phyloP scores from a whole-genome alignment of 1,139 yeast genomes.

The Hemisphaericaspora lyxosophila region DNA sequence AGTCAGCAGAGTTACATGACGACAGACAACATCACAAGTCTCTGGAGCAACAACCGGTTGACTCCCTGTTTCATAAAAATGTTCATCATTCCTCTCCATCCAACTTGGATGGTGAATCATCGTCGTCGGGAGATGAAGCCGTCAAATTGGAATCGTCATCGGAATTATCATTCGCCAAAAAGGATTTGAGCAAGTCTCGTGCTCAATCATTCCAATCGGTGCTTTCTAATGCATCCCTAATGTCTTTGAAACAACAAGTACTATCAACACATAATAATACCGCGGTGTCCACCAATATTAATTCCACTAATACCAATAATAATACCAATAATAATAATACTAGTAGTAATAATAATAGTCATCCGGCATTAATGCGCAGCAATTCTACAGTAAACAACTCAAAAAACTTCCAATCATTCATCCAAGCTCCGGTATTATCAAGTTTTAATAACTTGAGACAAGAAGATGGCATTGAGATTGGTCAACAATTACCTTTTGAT shows the following conservation, averaged over 20 bases:
- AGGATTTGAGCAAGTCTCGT: conserved; percentile 50
- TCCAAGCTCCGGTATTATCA: conserved; percentile 50
- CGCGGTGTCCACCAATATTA: conserved; percentile 6
- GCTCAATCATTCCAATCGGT: conserved; percentile 66
- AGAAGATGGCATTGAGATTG: conserved; percentile 38
- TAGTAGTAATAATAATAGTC: conserved; percentile 21
- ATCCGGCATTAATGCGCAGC: conserved; percentile 12
- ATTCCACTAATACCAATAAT: conserved; percentile 2
- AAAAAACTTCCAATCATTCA: conserved; percentile 47
- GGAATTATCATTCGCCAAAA: conserved; percentile 50
- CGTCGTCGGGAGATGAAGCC: conserved; percentile 3
- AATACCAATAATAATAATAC: conserved; percentile 9
- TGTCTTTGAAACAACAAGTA: conserved; percentile 41
- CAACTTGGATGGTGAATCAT: no score
- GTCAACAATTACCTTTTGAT: conserved; percentile 45
- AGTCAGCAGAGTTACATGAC: no score
- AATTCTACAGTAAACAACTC: conserved; percentile 16
- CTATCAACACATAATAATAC: conserved; percentile 9
- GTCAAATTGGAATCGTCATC: conserved; percentile 11
- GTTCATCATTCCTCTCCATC: no score
- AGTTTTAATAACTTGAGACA: conserved; percentile 35
- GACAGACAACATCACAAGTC: no score
- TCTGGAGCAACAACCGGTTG: background rate
- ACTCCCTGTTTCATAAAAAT: no score
- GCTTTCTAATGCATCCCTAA: conserved; percentile 59